These are phyloP conservation scores for Cryphonectria parasitica DNA, from an alignment of 2,329 filamentous ascomycete genomes.

Conservation along the genomic window DNA sequence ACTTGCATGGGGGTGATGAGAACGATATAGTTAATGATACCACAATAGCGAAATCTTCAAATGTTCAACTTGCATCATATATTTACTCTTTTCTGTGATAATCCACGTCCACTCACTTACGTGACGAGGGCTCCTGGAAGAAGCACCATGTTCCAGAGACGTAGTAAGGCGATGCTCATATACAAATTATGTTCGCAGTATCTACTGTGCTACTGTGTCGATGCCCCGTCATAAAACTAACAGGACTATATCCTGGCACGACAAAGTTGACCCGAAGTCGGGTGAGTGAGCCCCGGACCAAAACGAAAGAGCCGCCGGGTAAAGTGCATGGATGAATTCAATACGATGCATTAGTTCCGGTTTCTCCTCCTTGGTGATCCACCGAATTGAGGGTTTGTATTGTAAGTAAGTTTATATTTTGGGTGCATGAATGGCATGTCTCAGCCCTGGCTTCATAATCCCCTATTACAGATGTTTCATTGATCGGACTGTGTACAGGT, in stretches of 20 bases:
- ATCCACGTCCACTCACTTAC: not conserved
- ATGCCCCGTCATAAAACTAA: too few relatives aligned
- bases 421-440: not conserved
- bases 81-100: not conserved
- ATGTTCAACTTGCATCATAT: not conserved
- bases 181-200: too few relatives aligned
- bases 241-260: too few relatives aligned
- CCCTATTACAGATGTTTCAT: not conserved
- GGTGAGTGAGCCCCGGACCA: not conserved
- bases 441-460: not conserved
- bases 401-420: not conserved
- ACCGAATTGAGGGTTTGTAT: not conserved
- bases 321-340: constrained; percentile 19
- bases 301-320: constrained; percentile 18
- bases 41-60: not conserved
- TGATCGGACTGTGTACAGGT: not conserved
- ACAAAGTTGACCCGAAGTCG: not conserved
- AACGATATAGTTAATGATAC: constrained; percentile 5
- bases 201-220: too few relatives aligned
- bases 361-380: constrained; percentile 7
- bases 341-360: constrained; percentile 20
- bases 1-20: not conserved
- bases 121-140: too few relatives aligned
- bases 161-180: too few relatives aligned
- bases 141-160: too few relatives aligned